Conservation (phyloP, 2,329 filamentous ascomycete species). For the Exophiala phaeomuriformis region DNA sequence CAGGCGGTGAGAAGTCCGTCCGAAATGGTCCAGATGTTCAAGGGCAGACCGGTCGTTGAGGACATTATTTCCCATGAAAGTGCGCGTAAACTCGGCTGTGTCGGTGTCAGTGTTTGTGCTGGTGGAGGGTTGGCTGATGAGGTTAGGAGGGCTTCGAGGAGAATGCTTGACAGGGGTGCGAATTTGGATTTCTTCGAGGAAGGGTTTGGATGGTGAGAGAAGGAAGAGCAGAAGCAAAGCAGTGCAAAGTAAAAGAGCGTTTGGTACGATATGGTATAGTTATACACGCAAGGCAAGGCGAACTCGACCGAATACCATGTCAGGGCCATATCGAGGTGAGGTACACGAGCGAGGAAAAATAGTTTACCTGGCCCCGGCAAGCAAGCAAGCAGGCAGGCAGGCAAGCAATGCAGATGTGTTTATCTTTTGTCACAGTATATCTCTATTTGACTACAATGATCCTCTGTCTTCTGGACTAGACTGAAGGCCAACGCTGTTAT, state of each 20-base stretch:
- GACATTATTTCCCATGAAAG: constrained; percentile 77
- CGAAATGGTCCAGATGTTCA: constrained; percentile 81
- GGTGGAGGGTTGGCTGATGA: constrained; percentile 69
- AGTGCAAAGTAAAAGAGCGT: not conserved
- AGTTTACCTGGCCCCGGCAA: no score
- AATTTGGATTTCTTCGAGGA: constrained; percentile 72
- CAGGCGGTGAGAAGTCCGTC: constrained; percentile 71
- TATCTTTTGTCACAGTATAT: no score
- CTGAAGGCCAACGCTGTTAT: no score
- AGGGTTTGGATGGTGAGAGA: constrained; percentile 49
- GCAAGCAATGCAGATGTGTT: no score
- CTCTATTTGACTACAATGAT: no score
- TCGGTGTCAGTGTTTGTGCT: constrained; percentile 77
- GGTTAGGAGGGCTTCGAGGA: constrained; percentile 61
- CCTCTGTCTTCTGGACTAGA: no score
- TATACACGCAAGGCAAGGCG: not conserved
- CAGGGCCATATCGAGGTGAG: not conserved
- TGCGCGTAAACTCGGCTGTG: constrained; percentile 72
- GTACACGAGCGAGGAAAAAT: no score
- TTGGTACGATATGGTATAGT: no score
- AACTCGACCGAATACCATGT: not conserved
- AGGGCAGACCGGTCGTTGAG: constrained; percentile 75
- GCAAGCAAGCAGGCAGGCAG: no score
- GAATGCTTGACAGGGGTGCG: constrained; percentile 49
- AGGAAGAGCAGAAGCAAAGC: not conserved